Percentiles rank a stretch among this genome's conserved stretches.
These are phyloP conservation scores for Groenewaldozyma tartarivorans DNA, from an alignment of 805 yeast genomes.

Conservation along the genomic window DNA sequence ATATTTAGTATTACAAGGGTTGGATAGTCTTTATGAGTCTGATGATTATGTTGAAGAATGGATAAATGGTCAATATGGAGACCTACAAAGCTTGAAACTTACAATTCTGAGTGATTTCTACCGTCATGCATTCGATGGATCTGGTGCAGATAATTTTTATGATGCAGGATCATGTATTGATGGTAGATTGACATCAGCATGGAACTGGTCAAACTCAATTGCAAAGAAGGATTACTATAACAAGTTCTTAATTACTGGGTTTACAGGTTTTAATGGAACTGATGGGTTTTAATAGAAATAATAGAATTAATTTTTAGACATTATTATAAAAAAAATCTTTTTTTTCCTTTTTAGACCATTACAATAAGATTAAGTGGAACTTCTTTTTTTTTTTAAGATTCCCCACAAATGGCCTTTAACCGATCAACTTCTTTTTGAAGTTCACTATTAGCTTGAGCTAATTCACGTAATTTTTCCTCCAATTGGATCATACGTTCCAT, in stretches of 20 bases:
- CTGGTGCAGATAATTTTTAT: conserved; percentile 76
- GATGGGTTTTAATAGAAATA: conserved; percentile 28
- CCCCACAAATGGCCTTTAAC: conserved; percentile 30
- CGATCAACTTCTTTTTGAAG: conserved; percentile 57
- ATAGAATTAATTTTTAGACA: not conserved
- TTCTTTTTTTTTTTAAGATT: conserved; percentile 1
- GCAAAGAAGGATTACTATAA: conserved; percentile 56
- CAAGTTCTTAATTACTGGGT: conserved; percentile 57
- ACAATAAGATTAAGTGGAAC: too few relatives aligned
- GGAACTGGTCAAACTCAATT: conserved; percentile 73
- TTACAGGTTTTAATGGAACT: conserved; percentile 64
- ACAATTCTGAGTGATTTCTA: conserved; percentile 42
- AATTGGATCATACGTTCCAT: conserved; percentile 79
- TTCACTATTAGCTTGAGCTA: conserved; percentile 47
- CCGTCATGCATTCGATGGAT: conserved; percentile 60
- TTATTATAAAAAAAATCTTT: not conserved
- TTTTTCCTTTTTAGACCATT: not conserved
- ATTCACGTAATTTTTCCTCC: conserved; percentile 62
- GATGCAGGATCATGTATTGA: conserved; percentile 82
- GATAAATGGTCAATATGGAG: conserved; percentile 49
- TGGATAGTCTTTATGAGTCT: conserved; percentile 39
- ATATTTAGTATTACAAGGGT: conserved; percentile 45
- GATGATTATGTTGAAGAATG: conserved; percentile 42
- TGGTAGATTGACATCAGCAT: conserved; percentile 70
- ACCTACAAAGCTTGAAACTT: conserved; percentile 41